Evolutionary conservation across 2,329 filamentous ascomycete genomes (phyloP).

Genomic region (Penicillium griseofulvum): DNA sequence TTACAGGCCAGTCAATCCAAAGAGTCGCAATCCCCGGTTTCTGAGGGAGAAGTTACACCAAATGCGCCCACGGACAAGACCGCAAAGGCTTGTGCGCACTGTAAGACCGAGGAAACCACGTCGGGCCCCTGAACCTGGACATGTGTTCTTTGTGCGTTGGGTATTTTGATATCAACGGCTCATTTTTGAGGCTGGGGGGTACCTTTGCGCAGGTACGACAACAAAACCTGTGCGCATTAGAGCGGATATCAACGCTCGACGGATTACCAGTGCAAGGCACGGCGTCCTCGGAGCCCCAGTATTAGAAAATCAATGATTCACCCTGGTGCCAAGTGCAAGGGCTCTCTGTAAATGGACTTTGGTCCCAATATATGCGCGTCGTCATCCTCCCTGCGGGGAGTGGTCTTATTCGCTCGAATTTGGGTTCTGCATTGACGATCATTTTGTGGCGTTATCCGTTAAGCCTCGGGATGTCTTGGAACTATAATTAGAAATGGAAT

Average conservation of each 20-base stretch:
- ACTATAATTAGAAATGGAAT: background rate
- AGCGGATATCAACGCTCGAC: background rate
- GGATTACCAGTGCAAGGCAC: background rate
- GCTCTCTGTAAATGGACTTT: background rate
- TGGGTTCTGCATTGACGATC: background rate
- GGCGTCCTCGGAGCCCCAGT: background rate
- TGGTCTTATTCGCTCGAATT: background rate
- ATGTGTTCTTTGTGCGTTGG: background rate
- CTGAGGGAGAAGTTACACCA: background rate
- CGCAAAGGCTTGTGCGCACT: background rate
- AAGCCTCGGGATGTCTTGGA: background rate
- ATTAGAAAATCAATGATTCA: background rate
- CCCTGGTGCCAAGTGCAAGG: background rate
- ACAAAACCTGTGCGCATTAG: background rate
- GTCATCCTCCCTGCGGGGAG: background rate
- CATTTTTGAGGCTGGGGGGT: background rate
- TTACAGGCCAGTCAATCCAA: background rate
- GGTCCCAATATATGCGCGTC: background rate
- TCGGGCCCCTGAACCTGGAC: background rate
- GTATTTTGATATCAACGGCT: background rate
- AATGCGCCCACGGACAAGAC: background rate
- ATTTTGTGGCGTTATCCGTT: background rate
- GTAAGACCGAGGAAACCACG: background rate
- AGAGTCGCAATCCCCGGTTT: background rate
- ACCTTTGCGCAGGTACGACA: background rate